Evolutionary conservation across 495 filamentous ascomycete species (phyloP).

Genomic region (Parmelia sp.): DNA sequence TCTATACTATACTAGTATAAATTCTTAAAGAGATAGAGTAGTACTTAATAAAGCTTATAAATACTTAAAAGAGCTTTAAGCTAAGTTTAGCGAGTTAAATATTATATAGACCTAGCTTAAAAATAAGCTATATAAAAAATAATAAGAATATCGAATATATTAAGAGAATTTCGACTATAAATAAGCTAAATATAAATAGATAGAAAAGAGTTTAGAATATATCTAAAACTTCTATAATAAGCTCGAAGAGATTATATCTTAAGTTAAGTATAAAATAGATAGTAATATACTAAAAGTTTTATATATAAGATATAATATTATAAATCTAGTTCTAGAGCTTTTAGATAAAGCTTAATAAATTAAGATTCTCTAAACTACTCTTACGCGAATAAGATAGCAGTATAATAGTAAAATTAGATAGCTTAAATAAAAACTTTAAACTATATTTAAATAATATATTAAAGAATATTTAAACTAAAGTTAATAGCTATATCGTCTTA

Average conservation of each 20-base stretch:
- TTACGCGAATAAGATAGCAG: too few species aligned
- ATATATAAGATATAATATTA: conserved; percentile 19
- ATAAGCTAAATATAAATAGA: conserved; percentile 4
- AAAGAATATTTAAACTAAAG: conserved; percentile 1
- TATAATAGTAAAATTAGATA: too few species aligned
- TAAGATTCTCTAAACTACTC: conserved; percentile 1
- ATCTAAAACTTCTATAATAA: conserved; percentile 15
- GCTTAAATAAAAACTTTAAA: too few species aligned
- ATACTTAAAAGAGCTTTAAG: background rate
- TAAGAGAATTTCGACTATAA: too few species aligned
- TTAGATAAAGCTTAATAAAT: conserved; percentile 7
- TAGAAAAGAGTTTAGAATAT: conserved; percentile 8
- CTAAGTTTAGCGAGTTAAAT: background rate
- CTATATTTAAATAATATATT: too few species aligned
- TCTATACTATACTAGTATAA: background rate
- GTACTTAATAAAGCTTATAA: conserved; percentile 5
- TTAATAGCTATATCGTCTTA: conserved; percentile 16
- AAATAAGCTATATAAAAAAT: too few species aligned
- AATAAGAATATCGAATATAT: too few species aligned
- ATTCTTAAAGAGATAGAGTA: conserved; percentile 14
- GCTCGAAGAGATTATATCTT: conserved; percentile 12
- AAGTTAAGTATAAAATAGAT: conserved; percentile 15
- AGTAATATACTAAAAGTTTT: conserved; percentile 15
- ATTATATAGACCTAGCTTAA: too few species aligned
- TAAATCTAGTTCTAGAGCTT: conserved; percentile 3